Conservation (phyloP, 345 rosid genomes). For the Brassica cretica region DNA sequence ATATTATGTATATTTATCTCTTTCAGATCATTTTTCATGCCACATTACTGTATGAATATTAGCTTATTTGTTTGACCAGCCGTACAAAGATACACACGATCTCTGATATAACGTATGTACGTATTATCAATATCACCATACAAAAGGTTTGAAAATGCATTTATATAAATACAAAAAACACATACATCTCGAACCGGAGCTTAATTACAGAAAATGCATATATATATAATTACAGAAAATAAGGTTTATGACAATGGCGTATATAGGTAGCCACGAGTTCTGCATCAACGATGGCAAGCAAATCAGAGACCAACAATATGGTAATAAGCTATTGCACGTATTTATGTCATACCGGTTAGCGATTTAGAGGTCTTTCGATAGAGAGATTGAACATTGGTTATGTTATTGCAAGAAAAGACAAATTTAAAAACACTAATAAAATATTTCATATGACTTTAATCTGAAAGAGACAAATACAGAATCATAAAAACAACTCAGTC, state of each 20-base stretch:
- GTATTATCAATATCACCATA: neutral
- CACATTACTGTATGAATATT: neutral
- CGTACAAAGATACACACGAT: neutral
- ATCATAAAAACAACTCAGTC: too few species aligned
- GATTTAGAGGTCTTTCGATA: neutral
- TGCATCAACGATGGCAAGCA: neutral
- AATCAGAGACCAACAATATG: neutral
- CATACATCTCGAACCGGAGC: neutral
- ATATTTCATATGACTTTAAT: too few species aligned
- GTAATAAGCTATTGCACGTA: neutral
- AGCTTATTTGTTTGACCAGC: slow-evolving; percentile 17
- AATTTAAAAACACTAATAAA: too few species aligned
- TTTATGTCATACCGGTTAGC: neutral
- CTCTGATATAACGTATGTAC: neutral
- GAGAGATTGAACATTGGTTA: neutral
- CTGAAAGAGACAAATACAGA: too few species aligned
- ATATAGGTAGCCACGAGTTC: neutral
- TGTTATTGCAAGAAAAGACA: neutral
- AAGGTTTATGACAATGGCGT: neutral
- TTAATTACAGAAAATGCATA: neutral
- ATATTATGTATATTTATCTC: neutral
- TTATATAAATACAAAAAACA: neutral
- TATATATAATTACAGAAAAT: neutral
- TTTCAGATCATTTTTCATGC: slow-evolving; percentile 7
- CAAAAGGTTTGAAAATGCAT: neutral